Evolutionary conservation across 441 rosid genomes (phyloP).

Genomic region (Aleurites moluccanus): DNA sequence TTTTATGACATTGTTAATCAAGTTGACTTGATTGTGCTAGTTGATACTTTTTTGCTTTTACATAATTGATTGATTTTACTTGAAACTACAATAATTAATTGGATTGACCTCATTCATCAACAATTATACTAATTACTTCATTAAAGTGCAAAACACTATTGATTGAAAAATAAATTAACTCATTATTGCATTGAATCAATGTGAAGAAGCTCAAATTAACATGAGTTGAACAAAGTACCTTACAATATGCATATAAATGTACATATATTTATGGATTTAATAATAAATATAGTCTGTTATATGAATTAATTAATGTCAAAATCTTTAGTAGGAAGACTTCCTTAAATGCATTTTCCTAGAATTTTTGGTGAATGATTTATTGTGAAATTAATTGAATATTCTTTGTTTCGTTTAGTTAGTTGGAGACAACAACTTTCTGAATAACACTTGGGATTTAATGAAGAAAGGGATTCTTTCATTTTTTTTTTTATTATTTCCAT

Average conservation of each 20-base stretch:
- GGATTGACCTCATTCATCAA: neutral
- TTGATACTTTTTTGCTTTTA: too few relatives aligned
- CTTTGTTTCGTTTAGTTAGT: conserved; percentile 18
- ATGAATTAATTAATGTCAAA: conserved; percentile 7
- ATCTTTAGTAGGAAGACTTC: conserved; percentile 26
- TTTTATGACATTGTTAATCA: too few relatives aligned
- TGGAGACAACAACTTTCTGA: conserved; percentile 22
- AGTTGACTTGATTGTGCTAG: too few relatives aligned
- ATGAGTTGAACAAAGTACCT: neutral
- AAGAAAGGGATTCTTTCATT: conserved; percentile 4
- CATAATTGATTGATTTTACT: too few relatives aligned
- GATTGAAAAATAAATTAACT: neutral
- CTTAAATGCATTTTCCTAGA: conserved; percentile 30
- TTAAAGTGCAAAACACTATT: neutral
- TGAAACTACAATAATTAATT: too few relatives aligned
- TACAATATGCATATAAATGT: too few relatives aligned
- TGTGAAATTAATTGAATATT: conserved; percentile 23
- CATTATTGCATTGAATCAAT: neutral
- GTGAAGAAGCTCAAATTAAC: neutral
- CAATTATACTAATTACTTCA: neutral
- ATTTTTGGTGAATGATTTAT: conserved; percentile 25
- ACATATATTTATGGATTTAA: neutral
- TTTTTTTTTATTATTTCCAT: neutral
- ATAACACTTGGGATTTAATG: conserved; percentile 24
- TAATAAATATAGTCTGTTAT: conserved; percentile 9